Evolutionary conservation across 176 grass and related monocot genomes (phyloP), one percentile per base, ranked within the genome.

Genomic region (Raddia distichophylla): DNA sequence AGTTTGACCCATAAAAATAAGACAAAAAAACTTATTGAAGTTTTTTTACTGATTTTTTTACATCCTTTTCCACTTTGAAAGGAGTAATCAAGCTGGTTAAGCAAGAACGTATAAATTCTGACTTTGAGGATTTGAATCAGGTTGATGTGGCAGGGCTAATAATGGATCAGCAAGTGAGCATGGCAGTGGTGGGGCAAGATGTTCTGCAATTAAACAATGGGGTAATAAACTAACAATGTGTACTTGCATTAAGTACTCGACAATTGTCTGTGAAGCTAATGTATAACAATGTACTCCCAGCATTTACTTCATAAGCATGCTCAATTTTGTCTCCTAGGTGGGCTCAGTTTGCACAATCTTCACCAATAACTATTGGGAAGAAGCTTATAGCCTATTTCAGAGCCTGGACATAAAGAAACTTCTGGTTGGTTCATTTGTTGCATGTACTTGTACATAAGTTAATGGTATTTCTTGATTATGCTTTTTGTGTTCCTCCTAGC

Each of bases 161-260:
- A 68, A 82, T 91, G 89, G 60, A 82, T 67, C 84, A 80, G 47
- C 65, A 69, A 88, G 37, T 77, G 49, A 89, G 83, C 76, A 70
- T 89, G 20, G 66, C 89, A 70, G 83, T 91, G 46, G 83, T 94
- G 5, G 92, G 92, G 48, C 83, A 91, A 75, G 92, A 94, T 84
- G 76, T 94, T 77, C 84, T 94, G 63, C 89, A 78, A 86, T 81
- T 80, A 70, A 91, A 91, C 52, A 67, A 73, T 37, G 83, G 84
- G 86, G 89, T 94, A 80, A 84, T 86, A 18, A 27, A 27, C 27
- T 27, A 27, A 27, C 27, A 27, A 32, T 76, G 82, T 63, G 56
- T 78, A 32, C 74, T 75, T 76, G 80, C 46, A 62, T 44, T 13
- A 62, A 52, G 10, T 72, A 57, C 62, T 75, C 71, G 27, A 62